phyloP scores from a whole-genome alignment of 2,329 filamentous ascomycete genomes.

The Leptographium radiaticola region DNA sequence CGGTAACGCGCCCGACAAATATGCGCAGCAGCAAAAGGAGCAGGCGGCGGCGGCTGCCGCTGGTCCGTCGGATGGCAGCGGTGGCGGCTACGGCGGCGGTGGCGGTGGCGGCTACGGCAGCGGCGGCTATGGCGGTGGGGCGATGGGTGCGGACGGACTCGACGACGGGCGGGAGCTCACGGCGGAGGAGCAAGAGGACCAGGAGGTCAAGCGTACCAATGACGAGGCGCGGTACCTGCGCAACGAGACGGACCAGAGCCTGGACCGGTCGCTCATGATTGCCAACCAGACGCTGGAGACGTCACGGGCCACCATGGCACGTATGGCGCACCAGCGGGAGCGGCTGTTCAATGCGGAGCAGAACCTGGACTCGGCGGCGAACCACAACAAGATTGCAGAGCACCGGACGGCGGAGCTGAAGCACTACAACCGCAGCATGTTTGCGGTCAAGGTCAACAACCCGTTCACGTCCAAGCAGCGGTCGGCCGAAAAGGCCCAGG shows the following conservation, averaged over 20 bases:
- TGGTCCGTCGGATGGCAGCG: not conserved
- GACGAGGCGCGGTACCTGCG: slow-evolving; percentile 65
- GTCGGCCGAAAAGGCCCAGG: slow-evolving; percentile 50
- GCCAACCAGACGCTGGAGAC: slow-evolving; percentile 58
- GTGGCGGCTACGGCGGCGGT: not conserved
- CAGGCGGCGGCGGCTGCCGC: slow-evolving; percentile 38
- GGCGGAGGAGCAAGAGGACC: slow-evolving; percentile 62
- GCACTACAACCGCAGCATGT: slow-evolving; percentile 81
- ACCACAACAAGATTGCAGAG: slow-evolving; percentile 62
- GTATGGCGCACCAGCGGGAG: slow-evolving; percentile 68
- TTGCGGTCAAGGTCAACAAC: slow-evolving; percentile 65
- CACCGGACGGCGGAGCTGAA: slow-evolving; percentile 75
- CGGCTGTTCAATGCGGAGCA: slow-evolving; percentile 70
- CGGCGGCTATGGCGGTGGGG: not conserved
- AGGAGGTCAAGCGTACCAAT: slow-evolving; percentile 60
- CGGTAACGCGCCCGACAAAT: slow-evolving; percentile 35
- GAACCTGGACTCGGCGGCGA: slow-evolving; percentile 68
- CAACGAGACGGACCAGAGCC: slow-evolving; percentile 43
- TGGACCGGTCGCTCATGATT: slow-evolving; percentile 54
- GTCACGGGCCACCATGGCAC: slow-evolving; percentile 57
- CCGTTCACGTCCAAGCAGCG: slow-evolving; percentile 62
- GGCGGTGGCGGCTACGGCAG: not conserved
- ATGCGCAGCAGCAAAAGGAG: slow-evolving; percentile 27
- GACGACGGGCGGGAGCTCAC: slow-evolving; percentile 67
- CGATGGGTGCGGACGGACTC: slow-evolving; percentile 33